These are phyloP conservation scores for Penicillium sp. DNA, from an alignment of 2,329 filamentous ascomycete species.

Conservation along the genomic window DNA sequence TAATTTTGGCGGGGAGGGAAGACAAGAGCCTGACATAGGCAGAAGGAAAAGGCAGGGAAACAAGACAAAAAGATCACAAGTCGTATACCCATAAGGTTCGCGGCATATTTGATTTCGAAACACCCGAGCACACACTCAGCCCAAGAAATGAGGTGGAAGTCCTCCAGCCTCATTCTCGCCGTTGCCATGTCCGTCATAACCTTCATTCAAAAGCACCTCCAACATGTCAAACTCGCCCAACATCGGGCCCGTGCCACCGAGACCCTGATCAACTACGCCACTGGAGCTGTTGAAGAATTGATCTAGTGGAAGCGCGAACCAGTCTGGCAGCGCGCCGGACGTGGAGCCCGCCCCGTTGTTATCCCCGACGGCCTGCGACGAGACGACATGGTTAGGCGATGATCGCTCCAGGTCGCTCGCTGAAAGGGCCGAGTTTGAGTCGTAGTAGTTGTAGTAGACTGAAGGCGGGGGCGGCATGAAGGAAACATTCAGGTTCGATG, in stretches of 20 bases:
- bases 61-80: conserved; percentile 1
- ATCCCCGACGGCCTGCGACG: conserved; percentile 34
- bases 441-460: conserved; percentile 49
- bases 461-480: conserved; percentile 52
- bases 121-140: conserved; percentile 2
- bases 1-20: conserved; percentile 7
- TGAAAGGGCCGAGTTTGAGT: conserved; percentile 38
- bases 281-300: conserved; percentile 56
- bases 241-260: conserved; percentile 64
- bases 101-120: not conserved
- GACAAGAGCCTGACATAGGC: no score
- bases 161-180: conserved; percentile 25
- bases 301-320: conserved; percentile 64
- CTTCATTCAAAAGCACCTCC: conserved; percentile 50
- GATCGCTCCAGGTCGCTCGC: conserved; percentile 34
- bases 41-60: not conserved
- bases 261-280: conserved; percentile 52
- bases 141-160: conserved; percentile 34
- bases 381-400: conserved; percentile 28
- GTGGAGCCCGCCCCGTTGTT: conserved; percentile 26
- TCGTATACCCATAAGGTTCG: conserved; percentile 6
- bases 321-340: conserved; percentile 51
- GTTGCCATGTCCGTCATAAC: conserved; percentile 35
- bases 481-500: conserved; percentile 47
- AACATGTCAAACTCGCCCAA: conserved; percentile 57